Evolutionary conservation across 2,329 filamentous ascomycete genomes (phyloP).

Genomic region (Coniochaeta pulveracea): DNA sequence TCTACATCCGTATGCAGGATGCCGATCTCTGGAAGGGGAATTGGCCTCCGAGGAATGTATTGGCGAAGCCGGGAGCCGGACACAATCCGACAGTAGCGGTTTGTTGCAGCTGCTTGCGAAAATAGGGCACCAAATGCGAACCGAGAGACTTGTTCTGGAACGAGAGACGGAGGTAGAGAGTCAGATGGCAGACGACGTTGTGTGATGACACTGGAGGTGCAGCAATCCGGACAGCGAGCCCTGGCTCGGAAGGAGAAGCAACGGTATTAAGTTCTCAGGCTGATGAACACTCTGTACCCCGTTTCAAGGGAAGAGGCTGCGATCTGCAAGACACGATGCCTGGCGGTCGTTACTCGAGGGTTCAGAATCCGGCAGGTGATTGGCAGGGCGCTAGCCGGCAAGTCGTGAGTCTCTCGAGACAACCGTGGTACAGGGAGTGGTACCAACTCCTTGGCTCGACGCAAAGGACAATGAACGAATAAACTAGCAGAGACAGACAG

Average conservation of each 20-base stretch:
- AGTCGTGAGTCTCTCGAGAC: constrained; percentile 6
- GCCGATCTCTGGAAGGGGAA: constrained; percentile 5
- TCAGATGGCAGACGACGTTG: constrained; percentile 9
- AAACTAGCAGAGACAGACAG: no score
- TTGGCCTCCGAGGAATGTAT: constrained; percentile 3
- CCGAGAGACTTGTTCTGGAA: constrained; percentile 7
- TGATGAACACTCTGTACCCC: constrained; percentile 7
- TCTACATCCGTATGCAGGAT: constrained; percentile 6
- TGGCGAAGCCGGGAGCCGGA: constrained; percentile 5
- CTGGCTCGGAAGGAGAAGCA: constrained; percentile 10
- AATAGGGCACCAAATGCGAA: constrained; percentile 5
- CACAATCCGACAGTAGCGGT: constrained; percentile 3
- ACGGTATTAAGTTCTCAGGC: constrained; percentile 14
- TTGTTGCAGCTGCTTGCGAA: constrained; percentile 8
- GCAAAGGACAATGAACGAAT: no score
- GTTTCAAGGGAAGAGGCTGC: constrained; percentile 5
- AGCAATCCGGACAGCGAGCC: constrained; percentile 9
- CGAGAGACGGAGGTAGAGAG: constrained; percentile 3
- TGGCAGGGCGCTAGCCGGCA: constrained; percentile 9
- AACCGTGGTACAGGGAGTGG: constrained; percentile 3
- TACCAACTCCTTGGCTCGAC: no score
- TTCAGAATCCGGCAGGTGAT: constrained; percentile 1
- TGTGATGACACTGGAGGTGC: constrained; percentile 10
- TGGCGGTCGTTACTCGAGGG: constrained; percentile 3
- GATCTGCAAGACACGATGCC: constrained; percentile 5